Conservation (phyloP, 1,139 yeast species). For the Torulaspora pretoriensis region DNA sequence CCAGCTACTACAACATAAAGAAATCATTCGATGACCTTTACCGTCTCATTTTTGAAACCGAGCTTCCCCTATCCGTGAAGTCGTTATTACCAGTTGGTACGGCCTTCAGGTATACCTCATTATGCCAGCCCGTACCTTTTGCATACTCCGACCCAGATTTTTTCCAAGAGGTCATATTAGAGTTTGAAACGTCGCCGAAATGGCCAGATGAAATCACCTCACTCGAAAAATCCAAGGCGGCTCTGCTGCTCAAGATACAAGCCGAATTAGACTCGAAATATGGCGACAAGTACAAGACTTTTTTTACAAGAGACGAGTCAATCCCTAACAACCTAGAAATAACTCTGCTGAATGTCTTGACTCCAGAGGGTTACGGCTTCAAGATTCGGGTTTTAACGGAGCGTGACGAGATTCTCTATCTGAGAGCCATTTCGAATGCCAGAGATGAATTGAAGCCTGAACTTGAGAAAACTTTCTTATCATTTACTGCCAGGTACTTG, state of each 20-base stretch:
- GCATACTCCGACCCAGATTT: slow-evolving; percentile 75
- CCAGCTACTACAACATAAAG: slow-evolving; percentile 54
- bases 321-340: slow-evolving; percentile 63
- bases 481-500: slow-evolving; percentile 62
- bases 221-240: slow-evolving; percentile 83
- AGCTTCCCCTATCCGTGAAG: slow-evolving; percentile 69
- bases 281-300: slow-evolving; percentile 52
- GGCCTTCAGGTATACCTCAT: slow-evolving; percentile 67
- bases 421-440: slow-evolving; percentile 63
- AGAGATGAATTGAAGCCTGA: slow-evolving; percentile 54
- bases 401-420: slow-evolving; percentile 70
- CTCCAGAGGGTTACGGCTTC: slow-evolving; percentile 88
- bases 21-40: slow-evolving; percentile 65
- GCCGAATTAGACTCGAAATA: slow-evolving; percentile 47
- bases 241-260: slow-evolving; percentile 71
- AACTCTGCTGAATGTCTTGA: slow-evolving; percentile 57
- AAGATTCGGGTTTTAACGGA: slow-evolving; percentile 69
- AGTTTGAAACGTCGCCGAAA: slow-evolving; percentile 82
- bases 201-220: slow-evolving; percentile 95
- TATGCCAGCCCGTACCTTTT: slow-evolving; percentile 78
- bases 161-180: slow-evolving; percentile 73
- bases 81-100: slow-evolving; percentile 69
- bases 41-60: slow-evolving; percentile 44
- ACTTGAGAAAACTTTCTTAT: slow-evolving; percentile 59
- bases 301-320: slow-evolving; percentile 58